Base-by-base conservation (phyloP, 768 basidiomycete genomes). In the Phaeotremella fagi region DNA sequence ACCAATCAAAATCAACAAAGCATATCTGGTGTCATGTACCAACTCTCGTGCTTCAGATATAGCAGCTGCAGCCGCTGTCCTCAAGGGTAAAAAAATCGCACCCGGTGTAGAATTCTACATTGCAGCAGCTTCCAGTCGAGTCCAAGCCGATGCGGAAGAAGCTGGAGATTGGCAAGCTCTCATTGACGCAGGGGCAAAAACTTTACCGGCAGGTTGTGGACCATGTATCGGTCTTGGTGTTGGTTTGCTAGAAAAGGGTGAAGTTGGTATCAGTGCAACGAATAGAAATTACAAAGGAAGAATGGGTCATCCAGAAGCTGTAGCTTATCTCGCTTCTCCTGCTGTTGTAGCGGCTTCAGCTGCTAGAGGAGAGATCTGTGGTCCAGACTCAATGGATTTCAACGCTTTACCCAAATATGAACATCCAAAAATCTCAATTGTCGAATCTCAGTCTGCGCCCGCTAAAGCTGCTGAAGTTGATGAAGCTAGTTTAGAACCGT, bases 201-300 rank as follows among this genome's bases (percentile, higher is more conserved):
- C 86, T 1, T 81, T 99, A 0, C 95, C 95, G 11, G 86, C 94
- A 0, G 95, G 95, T 0, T 99, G 95, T 68, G 95, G 95, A 0
- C 95, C 95, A 2, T 99, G 95, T 73, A 99, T 99, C 59, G 95
- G 95, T 20, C 81, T 99, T 3, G 95, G 95, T 1, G 85, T 83
- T 0, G 95, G 95, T 11, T 76, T 98, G 48, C 77, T 99, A 29
- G 86, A 97, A 72, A 92, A 98, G 60, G 95, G 94, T 1, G 82
- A 99, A 74, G 86, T 85, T 0, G 94, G 95, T 1, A 98, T 99
- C 70, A 94, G 90, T 59, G 95, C 95, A 3, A 98, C 94, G 5
- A 99, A 99, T 76, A 80, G 95, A 75, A 99, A 99, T 70, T 99
- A 97, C 78, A 98, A 99, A 78, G 95, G 95, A 3, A 82, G 95